phyloP scores from a whole-genome alignment of 2,329 filamentous ascomycete species.

The Daldinia sp. region DNA sequence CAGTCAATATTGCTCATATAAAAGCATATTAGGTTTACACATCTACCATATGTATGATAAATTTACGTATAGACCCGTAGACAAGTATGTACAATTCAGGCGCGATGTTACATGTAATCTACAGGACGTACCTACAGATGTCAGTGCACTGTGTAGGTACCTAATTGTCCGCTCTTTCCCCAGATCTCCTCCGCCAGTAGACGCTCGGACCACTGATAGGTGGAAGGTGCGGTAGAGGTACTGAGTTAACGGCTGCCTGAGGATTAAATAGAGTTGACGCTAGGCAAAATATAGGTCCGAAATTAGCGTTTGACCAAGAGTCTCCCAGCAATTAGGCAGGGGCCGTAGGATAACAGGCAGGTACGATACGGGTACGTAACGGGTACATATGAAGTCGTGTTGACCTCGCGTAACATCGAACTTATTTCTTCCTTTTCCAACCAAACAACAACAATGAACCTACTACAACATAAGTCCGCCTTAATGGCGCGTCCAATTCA shows the following conservation, averaged over 20 bases:
- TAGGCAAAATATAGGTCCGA: conserved; percentile 21
- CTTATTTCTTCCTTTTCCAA: conserved; percentile 30
- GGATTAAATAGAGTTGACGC: conserved; percentile 1
- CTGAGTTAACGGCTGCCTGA: too few species aligned
- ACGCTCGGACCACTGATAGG: not conserved
- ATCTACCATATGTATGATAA: too few species aligned
- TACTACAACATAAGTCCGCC: conserved; percentile 34
- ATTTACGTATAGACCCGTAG: too few species aligned
- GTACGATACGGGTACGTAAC: not conserved
- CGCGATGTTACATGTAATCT: too few species aligned
- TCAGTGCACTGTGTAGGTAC: too few species aligned
- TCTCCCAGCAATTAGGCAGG: not conserved
- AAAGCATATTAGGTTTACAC: too few species aligned
- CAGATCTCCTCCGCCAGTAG: not conserved
- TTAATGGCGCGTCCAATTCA: conserved; percentile 35
- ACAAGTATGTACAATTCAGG: too few species aligned
- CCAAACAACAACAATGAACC: conserved; percentile 44
- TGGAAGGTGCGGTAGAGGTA: too few species aligned
- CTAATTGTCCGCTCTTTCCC: too few species aligned
- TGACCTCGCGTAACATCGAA: conserved; percentile 27
- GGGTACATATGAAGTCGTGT: not conserved
- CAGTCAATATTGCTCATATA: too few species aligned
- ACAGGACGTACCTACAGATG: too few species aligned
- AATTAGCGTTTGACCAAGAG: conserved; percentile 16
- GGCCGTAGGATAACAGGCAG: not conserved